Percentiles rank a stretch among this genome's conserved stretches.
phyloP scores from a whole-genome alignment of 805 yeast genomes.

The Saccharomycopsis microspora region DNA sequence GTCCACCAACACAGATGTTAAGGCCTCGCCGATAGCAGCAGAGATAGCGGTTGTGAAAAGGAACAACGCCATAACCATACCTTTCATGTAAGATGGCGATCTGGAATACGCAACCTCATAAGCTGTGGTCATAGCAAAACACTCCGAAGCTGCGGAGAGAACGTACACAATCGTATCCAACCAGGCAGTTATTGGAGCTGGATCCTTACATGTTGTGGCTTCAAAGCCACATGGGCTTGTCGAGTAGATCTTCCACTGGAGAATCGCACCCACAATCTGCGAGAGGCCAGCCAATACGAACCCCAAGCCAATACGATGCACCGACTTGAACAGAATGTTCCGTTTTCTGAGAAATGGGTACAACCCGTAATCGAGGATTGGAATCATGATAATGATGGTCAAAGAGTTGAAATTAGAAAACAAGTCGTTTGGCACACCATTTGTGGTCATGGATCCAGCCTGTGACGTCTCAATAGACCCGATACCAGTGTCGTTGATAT shows the following conservation, averaged over 20 bases:
- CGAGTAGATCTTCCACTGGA: constrained; percentile 36
- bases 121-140: constrained; percentile 39
- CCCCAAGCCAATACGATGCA: constrained; percentile 35
- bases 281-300: constrained; percentile 35
- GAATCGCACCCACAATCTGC: constrained; percentile 37
- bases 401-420: constrained; percentile 44
- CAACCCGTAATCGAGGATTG: constrained; percentile 35
- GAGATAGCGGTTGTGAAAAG: constrained; percentile 9
- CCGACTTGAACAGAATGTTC: constrained; percentile 30
- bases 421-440: constrained; percentile 46
- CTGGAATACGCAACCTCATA: constrained; percentile 44
- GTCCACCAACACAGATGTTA: constrained; percentile 30
- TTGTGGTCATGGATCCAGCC: constrained; percentile 40
- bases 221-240: constrained; percentile 41
- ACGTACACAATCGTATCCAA: constrained; percentile 20
- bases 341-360: constrained; percentile 36
- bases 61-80: constrained; percentile 36
- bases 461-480: constrained; percentile 29
- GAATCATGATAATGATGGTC: constrained; percentile 40
- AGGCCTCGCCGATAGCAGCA: constrained; percentile 22
- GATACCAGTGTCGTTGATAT: constrained; percentile 8
- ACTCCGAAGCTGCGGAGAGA: constrained; percentile 41
- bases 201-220: constrained; percentile 20
- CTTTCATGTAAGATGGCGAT: constrained; percentile 38
- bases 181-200: constrained; percentile 25